Evolutionary conservation across 2,329 filamentous ascomycete genomes (phyloP).

Genomic region (Epichloe coenophiala): DNA sequence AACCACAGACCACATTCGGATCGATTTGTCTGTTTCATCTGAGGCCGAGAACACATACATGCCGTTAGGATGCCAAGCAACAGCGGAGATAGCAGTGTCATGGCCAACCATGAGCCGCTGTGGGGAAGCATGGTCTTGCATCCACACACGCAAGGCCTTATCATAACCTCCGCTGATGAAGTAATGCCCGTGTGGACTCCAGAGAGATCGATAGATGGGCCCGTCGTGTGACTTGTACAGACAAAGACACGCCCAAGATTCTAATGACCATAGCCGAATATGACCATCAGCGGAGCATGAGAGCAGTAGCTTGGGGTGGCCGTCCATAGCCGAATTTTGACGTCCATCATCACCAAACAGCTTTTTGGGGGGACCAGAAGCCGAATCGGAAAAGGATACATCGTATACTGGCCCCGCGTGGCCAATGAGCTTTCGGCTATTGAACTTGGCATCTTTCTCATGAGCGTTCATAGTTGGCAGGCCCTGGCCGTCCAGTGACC

Average conservation of each 20-base stretch:
- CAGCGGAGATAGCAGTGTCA: slow-evolving; percentile 78
- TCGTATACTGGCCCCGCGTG: slow-evolving; percentile 83
- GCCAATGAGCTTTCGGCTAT: slow-evolving; percentile 63
- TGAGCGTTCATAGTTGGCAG: slow-evolving; percentile 52
- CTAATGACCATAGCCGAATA: slow-evolving; percentile 83
- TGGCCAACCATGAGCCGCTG: slow-evolving; percentile 84
- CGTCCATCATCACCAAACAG: slow-evolving; percentile 37
- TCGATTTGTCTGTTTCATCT: slow-evolving; percentile 71
- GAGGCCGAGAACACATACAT: slow-evolving; percentile 89
- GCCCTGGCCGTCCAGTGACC: slow-evolving; percentile 76
- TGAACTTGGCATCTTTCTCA: slow-evolving; percentile 46
- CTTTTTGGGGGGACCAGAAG: slow-evolving; percentile 37
- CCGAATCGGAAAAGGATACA: slow-evolving; percentile 70
- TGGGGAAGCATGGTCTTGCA: slow-evolving; percentile 81
- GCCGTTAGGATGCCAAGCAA: slow-evolving; percentile 92
- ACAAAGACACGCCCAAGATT: slow-evolving; percentile 83
- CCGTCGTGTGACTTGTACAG: slow-evolving; percentile 89
- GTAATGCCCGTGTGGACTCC: slow-evolving; percentile 91
- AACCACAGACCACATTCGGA: slow-evolving; percentile 93
- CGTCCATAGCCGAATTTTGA: slow-evolving; percentile 30
- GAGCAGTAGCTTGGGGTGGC: slow-evolving; percentile 60
- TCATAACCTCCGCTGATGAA: slow-evolving; percentile 82
- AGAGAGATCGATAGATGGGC: slow-evolving; percentile 76
- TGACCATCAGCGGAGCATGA: slow-evolving; percentile 81
- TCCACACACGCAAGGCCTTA: slow-evolving; percentile 81